A percentile compares a stretch with the other conserved stretches of the same genome.
Conservation (phyloP, 179 eudicot species). For the Corrigiola litoralis region DNA sequence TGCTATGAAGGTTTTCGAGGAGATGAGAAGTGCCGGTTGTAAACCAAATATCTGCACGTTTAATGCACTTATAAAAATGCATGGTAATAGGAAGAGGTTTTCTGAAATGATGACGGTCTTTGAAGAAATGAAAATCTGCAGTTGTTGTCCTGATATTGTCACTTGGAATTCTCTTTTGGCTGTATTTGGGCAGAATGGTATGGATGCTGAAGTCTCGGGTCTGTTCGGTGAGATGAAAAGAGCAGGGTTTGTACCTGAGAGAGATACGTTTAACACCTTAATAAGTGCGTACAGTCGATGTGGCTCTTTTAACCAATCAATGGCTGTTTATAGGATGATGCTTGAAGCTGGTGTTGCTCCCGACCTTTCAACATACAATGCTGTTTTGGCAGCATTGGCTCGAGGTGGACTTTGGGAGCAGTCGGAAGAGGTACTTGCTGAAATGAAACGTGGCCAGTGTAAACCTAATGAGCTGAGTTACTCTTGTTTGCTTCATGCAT, state of each 20-base stretch:
- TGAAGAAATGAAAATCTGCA: conserved; percentile 65
- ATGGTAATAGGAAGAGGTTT: conserved; percentile 71
- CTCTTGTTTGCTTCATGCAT: conserved; percentile 81
- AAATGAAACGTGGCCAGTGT: conserved; percentile 60
- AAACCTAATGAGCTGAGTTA: conserved; percentile 76
- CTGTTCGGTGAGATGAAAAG: conserved; percentile 83
- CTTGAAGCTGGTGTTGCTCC: conserved; percentile 72
- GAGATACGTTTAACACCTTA: conserved; percentile 88
- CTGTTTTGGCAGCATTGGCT: conserved; percentile 79
- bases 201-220: conserved; percentile 70
- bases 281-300: conserved; percentile 88
- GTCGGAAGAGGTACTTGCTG: conserved; percentile 67
- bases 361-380: conserved; percentile 85
- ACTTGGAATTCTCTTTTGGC: conserved; percentile 91
- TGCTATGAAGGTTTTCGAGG: conserved; percentile 82
- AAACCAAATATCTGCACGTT: conserved; percentile 83
- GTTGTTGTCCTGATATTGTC: conserved; percentile 74
- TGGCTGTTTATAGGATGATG: conserved; percentile 74
- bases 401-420: conserved; percentile 93
- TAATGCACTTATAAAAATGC: conserved; percentile 83
- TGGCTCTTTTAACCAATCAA: conserved; percentile 64
- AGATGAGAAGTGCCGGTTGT: conserved; percentile 73
- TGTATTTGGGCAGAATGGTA: conserved; percentile 85
- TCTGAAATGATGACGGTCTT: conserved; percentile 81
- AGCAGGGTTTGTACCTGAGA: conserved; percentile 78